Percentiles rank a stretch among this genome's conserved stretches.
Evolutionary conservation across 352 stramenopile species (phyloP).

Genomic region (Phytophthora cajani): DNA sequence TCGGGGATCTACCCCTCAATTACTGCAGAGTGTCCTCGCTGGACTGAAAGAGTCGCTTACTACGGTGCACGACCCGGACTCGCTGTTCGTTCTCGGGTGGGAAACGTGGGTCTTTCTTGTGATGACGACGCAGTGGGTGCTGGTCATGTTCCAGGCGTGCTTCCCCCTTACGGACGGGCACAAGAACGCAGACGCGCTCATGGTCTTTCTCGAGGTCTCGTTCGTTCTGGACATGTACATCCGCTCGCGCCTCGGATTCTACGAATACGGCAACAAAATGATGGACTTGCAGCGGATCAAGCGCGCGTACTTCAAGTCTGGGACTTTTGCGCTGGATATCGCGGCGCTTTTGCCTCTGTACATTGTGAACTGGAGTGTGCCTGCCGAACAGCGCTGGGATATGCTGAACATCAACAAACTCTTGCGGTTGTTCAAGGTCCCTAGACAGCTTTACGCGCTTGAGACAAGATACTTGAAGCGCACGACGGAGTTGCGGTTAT

Average conservation of each 20-base stretch:
- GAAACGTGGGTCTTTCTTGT: conserved; percentile 61
- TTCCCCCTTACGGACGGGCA: conserved; percentile 21
- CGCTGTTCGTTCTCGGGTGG: conserved; percentile 48
- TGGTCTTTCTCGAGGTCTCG: conserved; percentile 41
- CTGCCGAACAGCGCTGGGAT: conserved; percentile 34
- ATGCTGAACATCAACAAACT: conserved; percentile 75
- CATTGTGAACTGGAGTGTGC: conserved; percentile 50
- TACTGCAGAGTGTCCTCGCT: background rate
- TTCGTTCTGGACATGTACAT: conserved; percentile 67
- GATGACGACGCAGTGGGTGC: conserved; percentile 56
- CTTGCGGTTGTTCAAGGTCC: conserved; percentile 55
- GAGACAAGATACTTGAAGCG: conserved; percentile 69
- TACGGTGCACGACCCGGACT: conserved; percentile 48
- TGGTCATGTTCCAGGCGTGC: conserved; percentile 57
- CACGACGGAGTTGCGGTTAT: conserved; percentile 62
- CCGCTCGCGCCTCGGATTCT: conserved; percentile 57
- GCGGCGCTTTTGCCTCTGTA: conserved; percentile 55
- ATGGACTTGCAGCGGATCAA: conserved; percentile 45
- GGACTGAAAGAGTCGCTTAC: background rate
- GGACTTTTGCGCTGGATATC: conserved; percentile 52
- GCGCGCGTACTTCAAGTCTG: conserved; percentile 46
- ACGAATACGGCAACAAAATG: conserved; percentile 73
- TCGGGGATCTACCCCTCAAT: conserved; percentile 10
- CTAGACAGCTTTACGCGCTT: conserved; percentile 49
- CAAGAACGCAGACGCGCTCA: conserved; percentile 23